These are phyloP conservation scores for Sclerotinia minor DNA, from an alignment of 2,329 filamentous ascomycete species.

Conservation along the genomic window DNA sequence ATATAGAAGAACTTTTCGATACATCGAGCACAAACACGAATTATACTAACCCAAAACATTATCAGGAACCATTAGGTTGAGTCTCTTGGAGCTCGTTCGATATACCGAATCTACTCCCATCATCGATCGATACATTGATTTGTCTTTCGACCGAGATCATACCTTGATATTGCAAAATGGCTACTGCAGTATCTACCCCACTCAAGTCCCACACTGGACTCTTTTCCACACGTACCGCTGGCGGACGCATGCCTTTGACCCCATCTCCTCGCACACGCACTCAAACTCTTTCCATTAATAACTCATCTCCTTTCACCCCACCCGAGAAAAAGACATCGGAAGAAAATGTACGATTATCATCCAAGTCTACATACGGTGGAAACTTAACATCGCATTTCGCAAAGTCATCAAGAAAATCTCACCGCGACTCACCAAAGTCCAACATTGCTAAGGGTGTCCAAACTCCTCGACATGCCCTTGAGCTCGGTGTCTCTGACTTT, in stretches of 20 bases:
- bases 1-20: slow-evolving; percentile 48
- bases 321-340: slow-evolving; percentile 61
- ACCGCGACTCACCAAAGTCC: slow-evolving; percentile 90
- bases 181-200: slow-evolving; percentile 83
- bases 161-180: slow-evolving; percentile 63
- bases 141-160: slow-evolving; percentile 50
- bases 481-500: slow-evolving; percentile 92
- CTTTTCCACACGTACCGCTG: slow-evolving; percentile 89
- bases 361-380: slow-evolving; percentile 76
- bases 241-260: slow-evolving; percentile 90
- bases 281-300: slow-evolving; percentile 52
- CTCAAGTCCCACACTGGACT: slow-evolving; percentile 92
- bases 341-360: slow-evolving; percentile 52
- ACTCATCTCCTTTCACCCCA: slow-evolving; percentile 71
- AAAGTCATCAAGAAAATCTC: slow-evolving; percentile 64
- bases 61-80: slow-evolving; percentile 60
- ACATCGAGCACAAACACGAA: slow-evolving; percentile 50
- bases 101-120: slow-evolving; percentile 29
- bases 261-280: slow-evolving; percentile 76
- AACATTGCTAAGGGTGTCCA: slow-evolving; percentile 79
- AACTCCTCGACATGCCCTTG: slow-evolving; percentile 78
- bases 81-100: slow-evolving; percentile 59
- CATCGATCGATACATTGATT: slow-evolving; percentile 51
- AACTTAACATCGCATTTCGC: slow-evolving; percentile 79
- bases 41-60: slow-evolving; percentile 49